These are phyloP conservation scores for Orbilia blumenaviensis DNA, from an alignment of 2,329 filamentous ascomycete species.

Conservation along the genomic window DNA sequence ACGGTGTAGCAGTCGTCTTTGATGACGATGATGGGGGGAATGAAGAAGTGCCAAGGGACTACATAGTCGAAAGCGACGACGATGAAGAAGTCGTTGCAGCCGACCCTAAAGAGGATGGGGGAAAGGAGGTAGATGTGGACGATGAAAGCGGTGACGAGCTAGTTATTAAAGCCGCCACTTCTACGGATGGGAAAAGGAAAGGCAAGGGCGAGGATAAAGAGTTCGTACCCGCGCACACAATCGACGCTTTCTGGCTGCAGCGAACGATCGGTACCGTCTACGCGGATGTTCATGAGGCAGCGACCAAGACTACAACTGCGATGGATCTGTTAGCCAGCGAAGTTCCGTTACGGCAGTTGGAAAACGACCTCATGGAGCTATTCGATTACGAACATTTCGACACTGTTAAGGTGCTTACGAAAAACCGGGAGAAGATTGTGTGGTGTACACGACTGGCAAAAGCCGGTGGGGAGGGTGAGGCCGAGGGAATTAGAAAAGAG, in stretches of 20 bases:
- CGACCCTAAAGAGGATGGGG: conserved; percentile 64
- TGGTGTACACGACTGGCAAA: conserved; percentile 91
- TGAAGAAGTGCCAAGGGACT: conserved; percentile 77
- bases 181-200: conserved; percentile 61
- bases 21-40: conserved; percentile 85
- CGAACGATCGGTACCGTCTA: conserved; percentile 89
- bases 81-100: conserved; percentile 70
- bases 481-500: conserved; percentile 81
- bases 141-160: conserved; percentile 77
- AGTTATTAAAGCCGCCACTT: conserved; percentile 76
- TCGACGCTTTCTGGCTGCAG: conserved; percentile 97
- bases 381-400: conserved; percentile 98
- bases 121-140: conserved; percentile 61
- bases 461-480: conserved; percentile 77
- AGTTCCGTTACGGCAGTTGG: conserved; percentile 87
- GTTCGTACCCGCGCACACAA: conserved; percentile 81
- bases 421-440: conserved; percentile 91
- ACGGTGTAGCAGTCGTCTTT: conserved; percentile 97
- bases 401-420: conserved; percentile 86
- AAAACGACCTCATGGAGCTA: conserved; percentile 97
- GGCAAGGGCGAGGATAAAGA: conserved; percentile 67
- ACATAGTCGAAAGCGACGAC: conserved; percentile 80
- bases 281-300: conserved; percentile 88
- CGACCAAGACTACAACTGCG: conserved; percentile 88
- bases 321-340: conserved; percentile 85